A percentile compares a stretch with the other conserved stretches of the same genome.
These are phyloP conservation scores for Vitellaria paradoxa DNA, from an alignment of 179 eudicot species.

Conservation along the genomic window DNA sequence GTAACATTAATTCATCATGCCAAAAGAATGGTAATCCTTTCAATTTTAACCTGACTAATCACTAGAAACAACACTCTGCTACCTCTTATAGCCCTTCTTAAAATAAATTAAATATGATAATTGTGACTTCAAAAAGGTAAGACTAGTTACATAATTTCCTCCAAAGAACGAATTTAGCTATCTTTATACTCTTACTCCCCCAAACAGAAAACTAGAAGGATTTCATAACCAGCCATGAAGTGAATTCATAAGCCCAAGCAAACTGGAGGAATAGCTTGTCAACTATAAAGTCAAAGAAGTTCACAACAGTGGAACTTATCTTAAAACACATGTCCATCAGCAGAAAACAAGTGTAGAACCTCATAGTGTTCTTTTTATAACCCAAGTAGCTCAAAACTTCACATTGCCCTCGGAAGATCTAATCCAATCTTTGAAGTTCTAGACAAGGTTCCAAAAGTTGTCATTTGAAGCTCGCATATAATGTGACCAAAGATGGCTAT, in stretches of 20 bases:
- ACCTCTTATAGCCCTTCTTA: slow-evolving; percentile 6
- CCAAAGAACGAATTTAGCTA: too few relatives aligned
- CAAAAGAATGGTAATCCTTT: not conserved
- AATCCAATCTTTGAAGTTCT: not conserved
- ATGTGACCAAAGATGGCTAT: not conserved
- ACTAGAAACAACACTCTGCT: slow-evolving; percentile 5
- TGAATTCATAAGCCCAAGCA: not conserved
- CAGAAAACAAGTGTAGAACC: not conserved
- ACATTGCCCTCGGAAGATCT: not conserved
- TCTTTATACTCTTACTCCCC: not conserved
- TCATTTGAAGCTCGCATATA: not conserved
- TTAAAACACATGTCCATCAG: not conserved
- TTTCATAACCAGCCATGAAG: not conserved
- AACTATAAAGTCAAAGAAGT: slow-evolving; percentile 2
- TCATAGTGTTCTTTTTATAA: not conserved
- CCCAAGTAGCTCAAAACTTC: not conserved
- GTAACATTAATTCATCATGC: not conserved
- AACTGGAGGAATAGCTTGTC: not conserved
- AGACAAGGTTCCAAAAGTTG: too few relatives aligned
- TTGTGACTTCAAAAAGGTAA: not conserved
- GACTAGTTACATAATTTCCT: not conserved
- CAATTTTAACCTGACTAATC: not conserved
- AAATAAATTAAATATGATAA: not conserved
- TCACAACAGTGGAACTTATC: not conserved
- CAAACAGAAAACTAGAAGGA: not conserved